Conservation (phyloP, 2,329 filamentous ascomycete species). For the Cyphellophora europaea region DNA sequence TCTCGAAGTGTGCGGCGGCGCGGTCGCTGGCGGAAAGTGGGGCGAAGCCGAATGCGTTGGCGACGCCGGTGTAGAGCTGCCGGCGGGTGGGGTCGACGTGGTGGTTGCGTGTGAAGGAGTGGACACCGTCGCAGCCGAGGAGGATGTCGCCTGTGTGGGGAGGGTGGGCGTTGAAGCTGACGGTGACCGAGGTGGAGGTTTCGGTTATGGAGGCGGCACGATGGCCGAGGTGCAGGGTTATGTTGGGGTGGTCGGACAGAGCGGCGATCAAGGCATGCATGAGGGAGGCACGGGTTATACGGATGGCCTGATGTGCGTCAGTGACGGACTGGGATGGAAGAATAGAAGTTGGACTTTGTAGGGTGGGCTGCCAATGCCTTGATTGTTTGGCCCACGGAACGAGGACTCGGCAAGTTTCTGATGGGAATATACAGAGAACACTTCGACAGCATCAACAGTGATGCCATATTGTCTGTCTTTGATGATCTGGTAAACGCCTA, state of each 20-base stretch:
- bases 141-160: slow-evolving; percentile 14
- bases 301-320: not conserved
- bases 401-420: slow-evolving; percentile 1
- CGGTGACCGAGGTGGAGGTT: slow-evolving; percentile 13
- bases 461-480: slow-evolving; percentile 1
- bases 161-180: slow-evolving; percentile 21
- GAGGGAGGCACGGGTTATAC: not conserved
- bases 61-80: slow-evolving; percentile 12
- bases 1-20: slow-evolving; percentile 6
- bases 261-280: not conserved
- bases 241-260: slow-evolving; percentile 7
- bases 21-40: slow-evolving; percentile 1
- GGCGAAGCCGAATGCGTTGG: slow-evolving; percentile 6
- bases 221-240: slow-evolving; percentile 20
- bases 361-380: slow-evolving; percentile 2
- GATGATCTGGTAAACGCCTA: slow-evolving; percentile 34
- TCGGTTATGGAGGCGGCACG: slow-evolving; percentile 18
- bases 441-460: slow-evolving; percentile 1
- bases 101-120: slow-evolving; percentile 12
- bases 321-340: too few species aligned
- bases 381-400: not conserved
- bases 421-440: not conserved
- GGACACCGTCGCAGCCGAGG: slow-evolving; percentile 20
- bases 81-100: slow-evolving; percentile 8
- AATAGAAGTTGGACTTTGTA: too few species aligned